Conservation (phyloP, 2,329 filamentous ascomycete species). For the Aspergillus persii region DNA sequence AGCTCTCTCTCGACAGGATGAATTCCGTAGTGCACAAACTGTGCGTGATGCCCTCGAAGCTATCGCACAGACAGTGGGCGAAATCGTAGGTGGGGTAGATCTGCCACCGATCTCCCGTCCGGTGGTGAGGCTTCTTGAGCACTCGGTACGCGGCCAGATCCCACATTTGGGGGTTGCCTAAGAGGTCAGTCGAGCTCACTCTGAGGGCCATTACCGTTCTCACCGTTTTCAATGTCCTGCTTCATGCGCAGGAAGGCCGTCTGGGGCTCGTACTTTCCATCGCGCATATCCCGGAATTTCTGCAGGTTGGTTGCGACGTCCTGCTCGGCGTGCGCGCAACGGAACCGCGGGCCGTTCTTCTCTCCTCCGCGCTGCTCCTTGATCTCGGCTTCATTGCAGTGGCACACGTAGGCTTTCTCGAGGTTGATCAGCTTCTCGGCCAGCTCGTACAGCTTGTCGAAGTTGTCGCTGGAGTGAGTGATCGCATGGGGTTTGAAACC, state of each 20-base stretch:
- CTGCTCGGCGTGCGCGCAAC: constrained; percentile 56
- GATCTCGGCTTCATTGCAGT: constrained; percentile 76
- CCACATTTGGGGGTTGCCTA: constrained; percentile 89
- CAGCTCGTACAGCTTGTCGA: constrained; percentile 80
- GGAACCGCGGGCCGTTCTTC: constrained; percentile 58
- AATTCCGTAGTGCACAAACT: constrained; percentile 94
- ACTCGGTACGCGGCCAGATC: constrained; percentile 90
- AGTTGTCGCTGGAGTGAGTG: constrained; percentile 89
- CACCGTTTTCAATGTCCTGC: constrained; percentile 65
- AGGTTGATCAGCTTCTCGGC: constrained; percentile 78
- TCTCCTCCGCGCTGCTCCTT: constrained; percentile 81
- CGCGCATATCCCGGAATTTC: constrained; percentile 86
- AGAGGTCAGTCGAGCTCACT: background rate
- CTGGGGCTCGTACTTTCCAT: constrained; percentile 82
- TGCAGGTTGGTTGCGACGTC: constrained; percentile 30
- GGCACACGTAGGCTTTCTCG: constrained; percentile 76
- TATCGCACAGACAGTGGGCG: constrained; percentile 74
- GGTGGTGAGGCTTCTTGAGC: constrained; percentile 53
- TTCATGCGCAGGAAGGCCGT: constrained; percentile 91
- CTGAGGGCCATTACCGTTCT: background rate
- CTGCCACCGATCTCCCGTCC: constrained; percentile 79
- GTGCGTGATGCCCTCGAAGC: constrained; percentile 87
- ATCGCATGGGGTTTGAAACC: constrained; percentile 75
- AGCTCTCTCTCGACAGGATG: constrained; percentile 76
- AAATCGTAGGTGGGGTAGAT: constrained; percentile 91